phyloP scores from a whole-genome alignment of 2,329 filamentous ascomycete species.

The Acrocalymma vagum region DNA sequence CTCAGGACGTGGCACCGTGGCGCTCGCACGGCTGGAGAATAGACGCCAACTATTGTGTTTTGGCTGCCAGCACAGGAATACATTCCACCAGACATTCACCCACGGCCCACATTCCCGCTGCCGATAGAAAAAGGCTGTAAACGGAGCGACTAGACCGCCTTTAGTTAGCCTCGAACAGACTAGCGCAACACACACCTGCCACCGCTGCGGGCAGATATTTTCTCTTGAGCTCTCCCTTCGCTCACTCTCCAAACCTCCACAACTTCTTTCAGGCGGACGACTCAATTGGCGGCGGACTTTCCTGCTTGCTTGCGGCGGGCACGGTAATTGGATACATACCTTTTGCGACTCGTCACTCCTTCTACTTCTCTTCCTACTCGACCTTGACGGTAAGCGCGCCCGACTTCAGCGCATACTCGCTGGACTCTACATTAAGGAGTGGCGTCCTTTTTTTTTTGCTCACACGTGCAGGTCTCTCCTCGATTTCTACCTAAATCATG shows the following conservation, averaged over 20 bases:
- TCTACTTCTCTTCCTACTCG: slow-evolving; percentile 17
- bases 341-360: slow-evolving; percentile 25
- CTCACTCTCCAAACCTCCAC: slow-evolving; percentile 23
- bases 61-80: no score
- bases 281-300: slow-evolving; percentile 19
- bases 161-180: no score
- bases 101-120: no score
- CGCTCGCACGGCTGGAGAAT: no score
- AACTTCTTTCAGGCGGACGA: slow-evolving; percentile 12
- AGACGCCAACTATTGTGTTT: no score
- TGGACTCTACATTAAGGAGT: no score
- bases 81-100: no score
- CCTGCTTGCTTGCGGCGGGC: slow-evolving; percentile 8
- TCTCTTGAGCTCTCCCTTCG: slow-evolving; percentile 28
- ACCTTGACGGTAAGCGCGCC: slow-evolving; percentile 33
- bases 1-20: no score
- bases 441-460: slow-evolving; percentile 10
- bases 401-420: slow-evolving; percentile 8
- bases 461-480: slow-evolving; percentile 28
- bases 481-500: slow-evolving; percentile 34
- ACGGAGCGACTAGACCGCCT: no score
- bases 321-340: slow-evolving; percentile 15
- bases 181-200: slow-evolving; percentile 19
- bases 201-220: slow-evolving; percentile 25
- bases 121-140: no score